Conservation (phyloP, 2,329 filamentous ascomycete species). For the Diaporthe sp. region DNA sequence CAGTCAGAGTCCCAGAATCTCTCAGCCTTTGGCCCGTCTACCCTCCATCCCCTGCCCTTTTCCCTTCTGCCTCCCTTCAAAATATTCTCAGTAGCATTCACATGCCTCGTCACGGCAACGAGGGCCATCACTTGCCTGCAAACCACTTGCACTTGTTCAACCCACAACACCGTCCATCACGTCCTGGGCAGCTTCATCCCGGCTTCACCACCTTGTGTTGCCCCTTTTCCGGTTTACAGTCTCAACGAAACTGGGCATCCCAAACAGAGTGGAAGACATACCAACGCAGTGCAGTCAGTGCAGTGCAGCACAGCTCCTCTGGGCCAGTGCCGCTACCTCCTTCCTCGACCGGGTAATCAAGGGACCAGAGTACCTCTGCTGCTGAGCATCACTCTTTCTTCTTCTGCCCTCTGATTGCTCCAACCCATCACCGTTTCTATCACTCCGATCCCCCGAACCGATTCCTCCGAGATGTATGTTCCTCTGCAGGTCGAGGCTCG, state of each 20-base stretch:
- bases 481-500: constrained; percentile 12
- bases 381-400: not conserved
- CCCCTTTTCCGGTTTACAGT: not conserved
- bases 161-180: not conserved
- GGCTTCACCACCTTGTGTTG: not conserved
- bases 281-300: not conserved
- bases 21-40: not conserved
- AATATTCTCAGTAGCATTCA: not conserved
- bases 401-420: not conserved
- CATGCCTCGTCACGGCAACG: not conserved
- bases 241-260: not conserved
- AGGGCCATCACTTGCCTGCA: not conserved
- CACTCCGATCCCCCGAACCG: not conserved
- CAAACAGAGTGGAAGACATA: not conserved
- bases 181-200: not conserved
- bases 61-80: not conserved
- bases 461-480: constrained; percentile 7
- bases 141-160: not conserved
- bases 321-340: not conserved
- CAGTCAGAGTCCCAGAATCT: not conserved
- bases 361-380: not conserved
- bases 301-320: not conserved
- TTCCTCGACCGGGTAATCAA: not conserved
- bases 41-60: not conserved
- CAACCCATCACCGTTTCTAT: not conserved